Evolutionary conservation across 768 basidiomycete species (phyloP).

Genomic region (Rhizopogon salebrosus): DNA sequence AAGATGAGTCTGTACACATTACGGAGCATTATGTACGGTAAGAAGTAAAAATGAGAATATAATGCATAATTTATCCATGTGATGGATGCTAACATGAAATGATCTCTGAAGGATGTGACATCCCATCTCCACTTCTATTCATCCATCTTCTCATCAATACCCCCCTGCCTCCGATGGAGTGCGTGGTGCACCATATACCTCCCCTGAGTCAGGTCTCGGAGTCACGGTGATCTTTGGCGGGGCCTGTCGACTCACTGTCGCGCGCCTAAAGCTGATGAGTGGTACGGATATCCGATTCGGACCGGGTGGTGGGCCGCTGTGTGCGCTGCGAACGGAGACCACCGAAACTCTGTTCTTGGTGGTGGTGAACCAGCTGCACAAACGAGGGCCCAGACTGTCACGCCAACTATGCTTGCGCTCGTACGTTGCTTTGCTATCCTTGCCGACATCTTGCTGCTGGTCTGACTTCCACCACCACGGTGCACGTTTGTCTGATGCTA

Average conservation of each 20-base stretch:
- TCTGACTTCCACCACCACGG: slow-evolving; percentile 15
- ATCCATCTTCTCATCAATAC: background rate
- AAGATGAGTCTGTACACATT: too few relatives aligned
- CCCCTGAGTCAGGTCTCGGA: background rate
- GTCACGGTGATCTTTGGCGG: background rate
- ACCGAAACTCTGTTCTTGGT: background rate
- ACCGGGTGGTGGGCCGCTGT: background rate
- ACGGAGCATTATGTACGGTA: too few relatives aligned
- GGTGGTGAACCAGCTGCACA: background rate
- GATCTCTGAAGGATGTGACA: background rate
- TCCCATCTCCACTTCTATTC: too few relatives aligned
- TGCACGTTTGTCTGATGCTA: slow-evolving; percentile 8
- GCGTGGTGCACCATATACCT: background rate
- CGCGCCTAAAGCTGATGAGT: background rate
- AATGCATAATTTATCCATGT: background rate
- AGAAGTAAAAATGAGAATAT: background rate
- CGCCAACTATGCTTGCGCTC: background rate
- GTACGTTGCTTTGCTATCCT: background rate
- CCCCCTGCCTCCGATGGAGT: background rate
- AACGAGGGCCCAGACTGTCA: background rate
- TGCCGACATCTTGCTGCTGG: background rate
- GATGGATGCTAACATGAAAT: background rate
- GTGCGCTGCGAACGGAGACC: background rate
- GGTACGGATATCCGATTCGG: background rate
- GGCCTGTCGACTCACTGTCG: background rate